Evolutionary conservation across 2,329 filamentous ascomycete species (phyloP), one percentile per base, ranked within the genome.

Genomic region (Neofusicoccum umdonicola): DNA sequence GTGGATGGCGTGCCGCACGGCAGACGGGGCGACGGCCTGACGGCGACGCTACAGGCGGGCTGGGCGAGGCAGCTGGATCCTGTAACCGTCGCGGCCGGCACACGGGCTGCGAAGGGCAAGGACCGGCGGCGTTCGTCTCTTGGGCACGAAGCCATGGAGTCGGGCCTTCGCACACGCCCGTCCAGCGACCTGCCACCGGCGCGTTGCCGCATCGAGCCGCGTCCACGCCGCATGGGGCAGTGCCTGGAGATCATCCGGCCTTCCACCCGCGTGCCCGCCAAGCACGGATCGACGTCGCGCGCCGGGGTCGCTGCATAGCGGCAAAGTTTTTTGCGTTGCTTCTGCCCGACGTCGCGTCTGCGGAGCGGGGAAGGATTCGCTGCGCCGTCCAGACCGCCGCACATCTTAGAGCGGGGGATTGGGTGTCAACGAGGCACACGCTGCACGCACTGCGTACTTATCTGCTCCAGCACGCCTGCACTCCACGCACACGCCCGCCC

Each of bases 1-100:
- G 56, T 60, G 41, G 47, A 60, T n/a, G 27, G 56, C 42, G 56
- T 47, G 22, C 22, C 47, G 37, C 35, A 56, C 19, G 51, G 51
- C 51, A 42, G 35, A 56, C 22, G 22, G 22, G 22, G 22, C 22
- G 22, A 22, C 22, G 22, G 41, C 9, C 41, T 44, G 41, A 44
- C 41, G 34, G n/a, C 34, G 31, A 52, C 50, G 31, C 50, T 52
- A 37, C n/a, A 37, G 22, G 22, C 22, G 22, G 22, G 22, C 22
- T 22, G 22, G 22, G 22, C 22, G 22, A 22, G 22, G 22, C 50
- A 15, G 9, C 50, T n/a, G 11, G 5, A 5, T 15, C 15, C 41
- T 44, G 41, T 44, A 44, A 44, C 41, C 41, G 41, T 44, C 13
- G 11, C 41, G 41, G 9, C 41, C 11, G 41, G 11, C 41, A 15